Conservation (phyloP, 2,329 filamentous ascomycete species). For the Phyllosticta capitalensis region DNA sequence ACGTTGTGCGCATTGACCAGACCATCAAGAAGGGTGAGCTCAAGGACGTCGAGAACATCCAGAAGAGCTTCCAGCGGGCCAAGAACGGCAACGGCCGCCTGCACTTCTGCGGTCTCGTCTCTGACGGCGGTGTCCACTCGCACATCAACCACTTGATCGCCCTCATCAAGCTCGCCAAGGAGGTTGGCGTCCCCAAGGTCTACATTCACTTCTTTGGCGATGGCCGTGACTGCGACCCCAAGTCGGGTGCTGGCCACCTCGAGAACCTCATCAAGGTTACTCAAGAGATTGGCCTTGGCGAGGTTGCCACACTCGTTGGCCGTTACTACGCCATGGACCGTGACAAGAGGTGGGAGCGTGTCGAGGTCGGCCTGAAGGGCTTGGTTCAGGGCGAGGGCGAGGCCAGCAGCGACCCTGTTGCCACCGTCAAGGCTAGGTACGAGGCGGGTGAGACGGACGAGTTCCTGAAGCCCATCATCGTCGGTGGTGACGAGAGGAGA, state of each 20-base stretch:
- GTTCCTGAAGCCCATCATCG: slow-evolving; percentile 95
- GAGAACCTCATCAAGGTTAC: slow-evolving; percentile 70
- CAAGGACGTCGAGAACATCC: slow-evolving; percentile 66
- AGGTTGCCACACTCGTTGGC: slow-evolving; percentile 87
- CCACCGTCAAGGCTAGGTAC: slow-evolving; percentile 81
- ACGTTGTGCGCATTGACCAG: slow-evolving; percentile 85
- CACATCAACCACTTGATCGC: slow-evolving; percentile 90
- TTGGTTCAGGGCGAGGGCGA: slow-evolving; percentile 81
- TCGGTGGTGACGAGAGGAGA: slow-evolving; percentile 75
- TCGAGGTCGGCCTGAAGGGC: slow-evolving; percentile 83
- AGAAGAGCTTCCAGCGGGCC: slow-evolving; percentile 65
- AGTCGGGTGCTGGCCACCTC: slow-evolving; percentile 83
- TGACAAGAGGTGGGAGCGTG: slow-evolving; percentile 96
- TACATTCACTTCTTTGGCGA: slow-evolving; percentile 99
- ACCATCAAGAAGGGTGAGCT: slow-evolving; percentile 80
- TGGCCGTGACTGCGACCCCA: slow-evolving; percentile 94
- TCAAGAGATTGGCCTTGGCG: slow-evolving; percentile 75
- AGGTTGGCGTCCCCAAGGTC: slow-evolving; percentile 75
- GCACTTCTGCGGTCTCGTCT: slow-evolving; percentile 85
- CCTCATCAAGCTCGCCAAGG: slow-evolving; percentile 82
- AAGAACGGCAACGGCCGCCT: slow-evolving; percentile 85
- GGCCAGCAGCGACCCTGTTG: slow-evolving; percentile 71
- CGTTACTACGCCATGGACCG: slow-evolving; percentile 99
- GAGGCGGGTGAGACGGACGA: slow-evolving; percentile 85
- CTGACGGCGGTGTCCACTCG: slow-evolving; percentile 91